Evolutionary conservation across 768 basidiomycete species (phyloP).

Genomic region (Dentipellis fragilis): DNA sequence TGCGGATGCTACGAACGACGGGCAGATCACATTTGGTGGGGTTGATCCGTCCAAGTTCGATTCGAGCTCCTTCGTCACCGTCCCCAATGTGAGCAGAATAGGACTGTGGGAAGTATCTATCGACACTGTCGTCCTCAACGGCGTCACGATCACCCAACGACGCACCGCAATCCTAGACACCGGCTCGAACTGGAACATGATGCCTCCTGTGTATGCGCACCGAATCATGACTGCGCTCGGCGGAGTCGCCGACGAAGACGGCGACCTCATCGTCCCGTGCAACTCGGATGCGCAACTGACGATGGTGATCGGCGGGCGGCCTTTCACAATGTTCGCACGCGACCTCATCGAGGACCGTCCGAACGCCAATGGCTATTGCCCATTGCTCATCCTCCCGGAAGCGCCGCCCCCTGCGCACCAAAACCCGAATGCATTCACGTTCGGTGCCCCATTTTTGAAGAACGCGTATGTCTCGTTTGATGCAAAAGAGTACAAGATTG

Average conservation of each 20-base stretch:
- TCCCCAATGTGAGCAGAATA: constrained; percentile 49
- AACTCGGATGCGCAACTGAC: constrained; percentile 41
- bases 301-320: constrained; percentile 45
- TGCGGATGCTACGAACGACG: constrained; percentile 60
- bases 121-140: constrained; percentile 45
- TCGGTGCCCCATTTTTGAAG: constrained; percentile 72
- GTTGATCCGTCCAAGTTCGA: constrained; percentile 66
- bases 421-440: constrained; percentile 53
- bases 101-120: constrained; percentile 80
- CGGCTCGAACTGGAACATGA: constrained; percentile 35
- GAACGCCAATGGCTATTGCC: constrained; percentile 48
- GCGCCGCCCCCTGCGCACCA: constrained; percentile 52
- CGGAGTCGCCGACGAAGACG: constrained; percentile 38
- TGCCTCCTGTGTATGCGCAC: constrained; percentile 38
- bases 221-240: constrained; percentile 49
- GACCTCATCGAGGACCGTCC: constrained; percentile 52
- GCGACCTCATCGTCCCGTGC: constrained; percentile 57
- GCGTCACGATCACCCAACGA: no score
- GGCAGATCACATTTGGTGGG: constrained; percentile 75
- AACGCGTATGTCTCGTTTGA: constrained; percentile 67
- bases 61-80: constrained; percentile 40
- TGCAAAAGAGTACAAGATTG: constrained; percentile 44
- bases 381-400: constrained; percentile 62
- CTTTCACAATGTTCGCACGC: constrained; percentile 53
- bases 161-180: constrained; percentile 63